Evolutionary conservation across 73 alveolate species (phyloP), one percentile per base, ranked within the genome.

Genomic region (Paramecium octaurelia): DNA sequence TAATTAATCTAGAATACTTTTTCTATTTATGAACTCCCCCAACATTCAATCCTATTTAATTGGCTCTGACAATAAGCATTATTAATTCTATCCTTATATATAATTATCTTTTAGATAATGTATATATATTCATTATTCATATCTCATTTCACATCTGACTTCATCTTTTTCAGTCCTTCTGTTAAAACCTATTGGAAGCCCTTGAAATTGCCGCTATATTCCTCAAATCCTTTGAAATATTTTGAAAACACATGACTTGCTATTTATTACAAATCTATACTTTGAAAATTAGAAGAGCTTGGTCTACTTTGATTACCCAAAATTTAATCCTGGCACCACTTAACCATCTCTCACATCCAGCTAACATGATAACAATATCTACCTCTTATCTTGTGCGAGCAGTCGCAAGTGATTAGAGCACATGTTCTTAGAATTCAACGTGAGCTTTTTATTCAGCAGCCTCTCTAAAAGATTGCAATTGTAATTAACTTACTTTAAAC

Each of bases 371-470:
- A 43, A 23, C 9, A 4, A 54, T 54, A 44, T 38, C 21, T 20
- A 48, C 91, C 31, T 80, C 70, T 10, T 40, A 23, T 42, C 43
- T 40, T 23, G 43, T 24, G 8, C 50, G 29, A 48, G 91, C 70
- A 23, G 43, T 23, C 8, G 73, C 54, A 59, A 80, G 57, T 6
- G 64, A 31, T 40, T 46, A 9, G 1, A 73, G 34, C 4, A 73
- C 87, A 73, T 73, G 87, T 43, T 80, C 75, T 21, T 80, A 42
- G 34, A 24, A 44, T 38, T 80, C 91, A 23, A 43, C 8, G 2
- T 80, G 75, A 43, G 91, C 91, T 36, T 80, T 80, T 16, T 23
- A 14, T 43, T 80, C 91, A 20, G 75, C 91, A 4, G 91, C 46
- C 35, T 80, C 91, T 80, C 57, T 35, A 75, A n/a, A 16, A 5